Conservation (phyloP, 108 stramenopile species). For the Cylindrotheca fusiformis region DNA sequence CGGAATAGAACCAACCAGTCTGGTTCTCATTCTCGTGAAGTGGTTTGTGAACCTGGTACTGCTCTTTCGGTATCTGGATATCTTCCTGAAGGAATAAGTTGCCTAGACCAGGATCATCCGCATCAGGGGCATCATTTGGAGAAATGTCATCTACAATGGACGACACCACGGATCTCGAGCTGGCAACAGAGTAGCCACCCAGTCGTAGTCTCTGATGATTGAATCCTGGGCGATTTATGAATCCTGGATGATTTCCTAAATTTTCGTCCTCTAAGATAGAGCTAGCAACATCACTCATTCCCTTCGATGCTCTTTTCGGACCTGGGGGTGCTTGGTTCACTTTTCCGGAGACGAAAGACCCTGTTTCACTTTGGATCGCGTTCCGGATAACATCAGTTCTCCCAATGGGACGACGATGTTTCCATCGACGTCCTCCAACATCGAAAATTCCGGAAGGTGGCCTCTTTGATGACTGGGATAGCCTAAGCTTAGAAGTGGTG, state of each 20-base stretch:
- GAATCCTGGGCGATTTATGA: constrained; percentile 1
- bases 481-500: constrained; percentile 26
- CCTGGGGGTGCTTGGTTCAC: background rate
- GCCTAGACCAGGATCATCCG: constrained; percentile 42
- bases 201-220: background rate
- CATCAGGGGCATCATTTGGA: constrained; percentile 61
- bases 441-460: constrained; percentile 29
- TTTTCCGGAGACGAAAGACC: constrained; percentile 5
- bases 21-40: too few relatives aligned
- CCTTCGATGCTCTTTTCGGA: constrained; percentile 11
- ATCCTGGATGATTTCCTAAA: constrained; percentile 5
- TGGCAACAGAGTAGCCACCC: constrained; percentile 17
- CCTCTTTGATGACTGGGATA: constrained; percentile 8
- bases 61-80: constrained; percentile 1
- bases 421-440: constrained; percentile 43
- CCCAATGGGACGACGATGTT: constrained; percentile 37
- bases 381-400: constrained; percentile 33
- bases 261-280: constrained; percentile 29
- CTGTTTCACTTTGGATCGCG: constrained; percentile 15
- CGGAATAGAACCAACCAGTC: constrained; percentile 7
- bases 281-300: constrained; percentile 45
- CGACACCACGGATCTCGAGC: constrained; percentile 30
- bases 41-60: constrained; percentile 2
- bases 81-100: constrained; percentile 25
- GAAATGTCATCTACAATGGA: constrained; percentile 46